phyloP scores from a whole-genome alignment of 1,139 yeast species.

The Blastobotrys proliferans region DNA sequence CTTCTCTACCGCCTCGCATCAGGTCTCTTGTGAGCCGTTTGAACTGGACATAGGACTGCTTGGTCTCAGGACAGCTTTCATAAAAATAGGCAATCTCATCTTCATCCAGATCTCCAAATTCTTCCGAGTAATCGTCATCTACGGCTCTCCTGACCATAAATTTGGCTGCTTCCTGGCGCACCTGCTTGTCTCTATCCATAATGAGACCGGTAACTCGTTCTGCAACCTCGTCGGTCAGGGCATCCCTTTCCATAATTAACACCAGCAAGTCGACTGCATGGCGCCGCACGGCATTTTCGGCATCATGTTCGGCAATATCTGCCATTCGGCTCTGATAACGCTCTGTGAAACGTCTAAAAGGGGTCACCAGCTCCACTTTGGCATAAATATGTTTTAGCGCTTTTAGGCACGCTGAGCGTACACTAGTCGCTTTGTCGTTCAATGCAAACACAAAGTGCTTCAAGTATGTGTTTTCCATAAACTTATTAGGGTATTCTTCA shows the following conservation, averaged over 20 bases:
- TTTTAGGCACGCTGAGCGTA: conserved; percentile 62
- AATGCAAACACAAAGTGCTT: conserved; percentile 77
- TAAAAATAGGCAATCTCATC: conserved; percentile 13
- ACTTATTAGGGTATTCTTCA: conserved; percentile 62
- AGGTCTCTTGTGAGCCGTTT: conserved; percentile 8
- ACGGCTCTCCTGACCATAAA: conserved; percentile 22
- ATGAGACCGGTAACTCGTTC: conserved; percentile 9
- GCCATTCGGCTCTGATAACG: conserved; percentile 61
- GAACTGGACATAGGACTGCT: conserved; percentile 5
- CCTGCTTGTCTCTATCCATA: conserved; percentile 35
- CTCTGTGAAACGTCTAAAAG: conserved; percentile 68
- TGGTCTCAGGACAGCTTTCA: conserved; percentile 16
- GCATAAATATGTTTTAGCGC: conserved; percentile 48
- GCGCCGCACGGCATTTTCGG: conserved; percentile 51
- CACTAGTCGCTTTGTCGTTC: conserved; percentile 65
- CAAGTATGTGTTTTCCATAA: conserved; percentile 63
- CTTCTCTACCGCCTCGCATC: background rate
- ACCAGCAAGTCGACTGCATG: conserved; percentile 45
- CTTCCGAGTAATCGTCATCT: conserved; percentile 4
- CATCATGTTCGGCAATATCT: conserved; percentile 55
- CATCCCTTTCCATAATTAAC: conserved; percentile 7
- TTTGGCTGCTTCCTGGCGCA: conserved; percentile 32
- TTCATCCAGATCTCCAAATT: conserved; percentile 14
- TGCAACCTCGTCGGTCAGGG: conserved; percentile 4
- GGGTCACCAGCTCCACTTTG: conserved; percentile 40